Percentiles rank a stretch among this genome's conserved stretches.
phyloP scores from a whole-genome alignment of 805 yeast genomes.

The Komagataella phaffii region DNA sequence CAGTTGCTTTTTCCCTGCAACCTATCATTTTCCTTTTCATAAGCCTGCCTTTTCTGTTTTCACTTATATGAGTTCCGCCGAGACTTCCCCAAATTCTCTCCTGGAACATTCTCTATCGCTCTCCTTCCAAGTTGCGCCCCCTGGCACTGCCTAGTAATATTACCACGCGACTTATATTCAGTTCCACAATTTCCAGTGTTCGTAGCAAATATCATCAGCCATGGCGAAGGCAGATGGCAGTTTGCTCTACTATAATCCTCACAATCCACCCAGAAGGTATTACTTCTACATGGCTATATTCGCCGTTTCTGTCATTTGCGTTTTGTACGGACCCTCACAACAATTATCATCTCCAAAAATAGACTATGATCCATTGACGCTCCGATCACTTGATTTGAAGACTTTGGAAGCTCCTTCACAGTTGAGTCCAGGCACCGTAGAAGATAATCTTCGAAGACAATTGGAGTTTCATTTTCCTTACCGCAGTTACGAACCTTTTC shows the following conservation, averaged over 20 bases:
- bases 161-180: background rate
- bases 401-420: background rate
- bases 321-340: background rate
- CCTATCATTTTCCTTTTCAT: background rate
- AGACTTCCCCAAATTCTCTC: background rate
- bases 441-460: slow-evolving; percentile 33
- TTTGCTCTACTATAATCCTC: background rate
- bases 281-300: background rate
- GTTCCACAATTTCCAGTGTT: background rate
- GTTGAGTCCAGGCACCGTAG: slow-evolving; percentile 4
- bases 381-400: background rate
- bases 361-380: background rate
- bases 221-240: background rate
- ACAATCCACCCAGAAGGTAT: background rate
- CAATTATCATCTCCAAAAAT: background rate
- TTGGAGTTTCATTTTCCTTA: slow-evolving; percentile 67
- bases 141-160: background rate
- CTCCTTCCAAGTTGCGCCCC: background rate
- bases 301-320: background rate
- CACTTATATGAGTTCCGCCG: no score
- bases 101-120: background rate
- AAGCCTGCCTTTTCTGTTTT: background rate
- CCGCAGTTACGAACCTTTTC: slow-evolving; percentile 46
- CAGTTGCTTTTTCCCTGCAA: background rate
- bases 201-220: background rate